Base-by-base conservation (phyloP, 1,284 basidiomycete genomes). In the Waitea zeae region DNA sequence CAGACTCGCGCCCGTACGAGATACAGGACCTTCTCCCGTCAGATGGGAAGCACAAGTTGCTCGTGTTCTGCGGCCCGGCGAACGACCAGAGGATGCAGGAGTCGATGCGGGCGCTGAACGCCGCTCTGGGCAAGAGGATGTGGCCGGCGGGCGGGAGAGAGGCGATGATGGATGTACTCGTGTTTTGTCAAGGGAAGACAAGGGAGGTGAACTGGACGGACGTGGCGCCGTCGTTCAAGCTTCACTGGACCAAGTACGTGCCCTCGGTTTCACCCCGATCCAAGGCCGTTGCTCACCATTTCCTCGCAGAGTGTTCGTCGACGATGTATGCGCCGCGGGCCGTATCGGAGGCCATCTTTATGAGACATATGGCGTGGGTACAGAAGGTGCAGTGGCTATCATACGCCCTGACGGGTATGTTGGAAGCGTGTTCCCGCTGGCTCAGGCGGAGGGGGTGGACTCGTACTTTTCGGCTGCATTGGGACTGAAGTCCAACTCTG, bases 321-420 rank as follows among this genome's bases (percentile, higher is more conserved):
- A 55, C 41, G 61, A 65, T 41, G 46, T 44, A 7, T 54, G 60
- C 36, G 43, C 50, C 32, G 51, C 49, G 3, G 49, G 42, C 2
- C 47, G 38, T 7, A 41, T 41, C 12, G 65, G 61, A n/a, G 61
- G 64, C 12, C 46, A 43, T 11, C 56, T 51, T 2, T 67, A 73
- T 41, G 49, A 56, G 29, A 55, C 46, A 40, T 70, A 67, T 41
- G 79, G 78, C 0, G 59, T 81, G 24, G 55, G 58, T 4, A 44
- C 57, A 14, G 50, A 53, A 3, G 80, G 79, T 17, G 73, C 64
- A 4, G 51, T 81, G 17, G 67, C 80, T 19, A 58, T 77, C 22
- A 67, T 81, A 11, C 63, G 81, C 20, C 80, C 80, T 3, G 80
- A 84, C 44, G 79, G 79, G 6, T 82, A 81, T 40, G 66, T 84